These are phyloP conservation scores for Trichoderma hamatum DNA, from an alignment of 2,329 filamentous ascomycete species.

Conservation along the genomic window DNA sequence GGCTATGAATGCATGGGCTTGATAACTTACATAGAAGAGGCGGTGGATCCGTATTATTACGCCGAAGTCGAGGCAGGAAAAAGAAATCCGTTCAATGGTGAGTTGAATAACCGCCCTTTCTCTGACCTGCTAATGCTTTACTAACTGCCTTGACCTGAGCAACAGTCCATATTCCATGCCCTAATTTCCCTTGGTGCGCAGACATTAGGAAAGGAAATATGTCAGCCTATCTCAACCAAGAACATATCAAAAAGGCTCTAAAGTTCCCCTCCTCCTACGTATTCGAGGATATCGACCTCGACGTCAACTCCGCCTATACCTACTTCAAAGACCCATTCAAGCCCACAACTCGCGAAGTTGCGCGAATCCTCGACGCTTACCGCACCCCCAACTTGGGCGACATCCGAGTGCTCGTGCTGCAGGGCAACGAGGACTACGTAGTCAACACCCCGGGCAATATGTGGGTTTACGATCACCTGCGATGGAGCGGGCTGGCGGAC, in stretches of 20 bases:
- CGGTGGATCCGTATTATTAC: slow-evolving; percentile 45
- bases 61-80: slow-evolving; percentile 43
- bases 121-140: background rate
- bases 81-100: slow-evolving; percentile 50
- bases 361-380: slow-evolving; percentile 29
- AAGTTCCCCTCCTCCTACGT: slow-evolving; percentile 64
- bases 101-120: slow-evolving; percentile 19
- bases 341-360: slow-evolving; percentile 27
- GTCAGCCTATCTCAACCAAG: slow-evolving; percentile 34
- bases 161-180: slow-evolving; percentile 26
- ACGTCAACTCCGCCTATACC: slow-evolving; percentile 70
- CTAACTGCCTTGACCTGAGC: background rate
- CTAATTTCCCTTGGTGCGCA: slow-evolving; percentile 21
- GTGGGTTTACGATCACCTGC: slow-evolving; percentile 45
- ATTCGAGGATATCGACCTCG: slow-evolving; percentile 90
- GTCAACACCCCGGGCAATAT: slow-evolving; percentile 35
- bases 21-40: slow-evolving; percentile 42
- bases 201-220: slow-evolving; percentile 31
- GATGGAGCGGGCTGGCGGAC: slow-evolving; percentile 49
- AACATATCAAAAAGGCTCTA: slow-evolving; percentile 30
- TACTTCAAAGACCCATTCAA: slow-evolving; percentile 4
- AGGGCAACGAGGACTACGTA: slow-evolving; percentile 33
- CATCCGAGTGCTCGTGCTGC: slow-evolving; percentile 31
- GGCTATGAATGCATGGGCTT: slow-evolving; percentile 71
- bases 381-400: slow-evolving; percentile 28